Evolutionary conservation across 345 rosid genomes (phyloP), one percentile per base, ranked within the genome.

Genomic region (Boechera stricta): DNA sequence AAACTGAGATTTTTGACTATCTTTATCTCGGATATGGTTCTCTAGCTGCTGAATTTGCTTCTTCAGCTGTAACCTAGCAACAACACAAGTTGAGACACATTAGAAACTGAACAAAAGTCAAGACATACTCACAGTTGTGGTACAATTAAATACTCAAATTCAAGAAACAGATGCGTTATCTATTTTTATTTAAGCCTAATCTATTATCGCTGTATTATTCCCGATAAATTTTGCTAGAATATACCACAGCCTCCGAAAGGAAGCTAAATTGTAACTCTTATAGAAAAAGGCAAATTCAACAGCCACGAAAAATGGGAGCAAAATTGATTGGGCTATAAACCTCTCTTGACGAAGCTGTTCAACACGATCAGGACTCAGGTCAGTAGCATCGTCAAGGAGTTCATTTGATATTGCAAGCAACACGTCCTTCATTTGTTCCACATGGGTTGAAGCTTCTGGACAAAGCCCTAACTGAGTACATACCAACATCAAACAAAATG

Each of bases 301-400:
- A 57, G 65, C 64, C 56, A 74, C 53, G 12, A 36, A 75, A 69
- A 56, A 47, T 29, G 42, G 32, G 13, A 52, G 45, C 7, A 56
- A 16, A 48, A 57, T 10, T 18, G 48, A 57, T 21, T 38, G 61
- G 77, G 51, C 41, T 60, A 45, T 73, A 81, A 58, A 95, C 99
- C 99, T 95, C 67, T 89, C 91, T 66, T 86, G 88, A 18, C 89
- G 97, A 88, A 95, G 98, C 86, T 92, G 90, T 83, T 85, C 90
- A 63, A 79, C 70, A 82, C 77, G 87, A 58, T 49, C 84, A 33
- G 87, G 83, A 80, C 86, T 87, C 76, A 95, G 81, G 74, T 83
- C 84, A 53, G 82, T 26, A 77, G 72, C 84, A 81, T 91, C 89
- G 71, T 95, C 99, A 74, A 95, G 92, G 71, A 95, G 86, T 85